These are phyloP conservation scores for Termitomyces titanicus DNA, from an alignment of 768 basidiomycete genomes.

Conservation along the genomic window DNA sequence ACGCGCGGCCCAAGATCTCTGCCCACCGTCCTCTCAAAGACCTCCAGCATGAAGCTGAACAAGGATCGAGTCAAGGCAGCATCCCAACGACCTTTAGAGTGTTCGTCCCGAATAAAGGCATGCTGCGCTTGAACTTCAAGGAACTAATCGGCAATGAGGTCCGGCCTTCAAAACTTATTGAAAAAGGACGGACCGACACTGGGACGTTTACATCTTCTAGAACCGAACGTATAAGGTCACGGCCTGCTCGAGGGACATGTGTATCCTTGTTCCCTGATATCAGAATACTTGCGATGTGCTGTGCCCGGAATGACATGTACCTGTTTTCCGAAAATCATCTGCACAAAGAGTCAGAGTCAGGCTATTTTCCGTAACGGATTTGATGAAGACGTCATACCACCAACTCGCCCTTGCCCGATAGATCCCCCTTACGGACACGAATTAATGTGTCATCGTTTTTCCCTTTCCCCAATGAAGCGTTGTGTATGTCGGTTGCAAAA, in stretches of 20 bases:
- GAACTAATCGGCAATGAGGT: slow-evolving; percentile 46
- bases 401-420: slow-evolving; percentile 78
- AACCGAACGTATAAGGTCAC: slow-evolving; percentile 78
- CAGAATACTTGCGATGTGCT: not conserved
- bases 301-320: slow-evolving; percentile 29
- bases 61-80: slow-evolving; percentile 81
- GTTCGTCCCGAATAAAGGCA: slow-evolving; percentile 92
- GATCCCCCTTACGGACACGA: slow-evolving; percentile 69
- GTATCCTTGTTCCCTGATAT: slow-evolving; percentile 60
- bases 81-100: slow-evolving; percentile 94
- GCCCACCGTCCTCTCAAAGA: slow-evolving; percentile 85
- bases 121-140: slow-evolving; percentile 97
- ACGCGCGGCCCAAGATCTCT: slow-evolving; percentile 77
- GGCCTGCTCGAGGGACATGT: slow-evolving; percentile 84
- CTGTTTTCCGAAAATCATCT: slow-evolving; percentile 98
- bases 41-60: slow-evolving; percentile 87
- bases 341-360: not conserved
- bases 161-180: slow-evolving; percentile 3
- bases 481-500: slow-evolving; percentile 94
- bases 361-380: not conserved
- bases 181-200: slow-evolving; percentile 52
- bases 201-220: slow-evolving; percentile 78
- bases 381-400: slow-evolving; percentile 48
- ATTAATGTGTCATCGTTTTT: slow-evolving; percentile 79
- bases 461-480: slow-evolving; percentile 80